Conservation (phyloP, 78 protist genomes). For the Emiliania huxleyi region DNA sequence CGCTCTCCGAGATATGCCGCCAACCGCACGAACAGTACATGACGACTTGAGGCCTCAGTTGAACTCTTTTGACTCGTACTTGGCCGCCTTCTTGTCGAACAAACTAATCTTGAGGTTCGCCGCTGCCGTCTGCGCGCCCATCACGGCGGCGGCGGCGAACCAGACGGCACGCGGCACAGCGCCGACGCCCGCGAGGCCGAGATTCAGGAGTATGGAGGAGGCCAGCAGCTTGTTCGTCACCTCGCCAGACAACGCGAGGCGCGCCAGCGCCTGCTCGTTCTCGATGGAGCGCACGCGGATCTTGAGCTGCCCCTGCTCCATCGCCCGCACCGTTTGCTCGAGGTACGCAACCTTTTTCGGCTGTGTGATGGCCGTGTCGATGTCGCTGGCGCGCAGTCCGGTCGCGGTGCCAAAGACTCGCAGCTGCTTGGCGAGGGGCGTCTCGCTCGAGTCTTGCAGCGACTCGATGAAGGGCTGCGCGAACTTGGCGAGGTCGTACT, state of each 20-base stretch:
- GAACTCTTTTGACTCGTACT: conserved; percentile 1
- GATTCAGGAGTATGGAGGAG: not conserved
- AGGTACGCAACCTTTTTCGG: conserved; percentile 10
- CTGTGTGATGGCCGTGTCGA: not conserved
- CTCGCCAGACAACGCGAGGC: not conserved
- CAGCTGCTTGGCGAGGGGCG: not conserved
- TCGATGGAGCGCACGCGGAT: conserved; percentile 34
- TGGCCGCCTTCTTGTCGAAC: conserved; percentile 4
- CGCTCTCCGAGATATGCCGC: too few species aligned
- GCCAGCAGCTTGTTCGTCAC: not conserved
- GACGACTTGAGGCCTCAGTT: too few species aligned
- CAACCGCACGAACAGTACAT: too few species aligned
- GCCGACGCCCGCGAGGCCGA: not conserved
- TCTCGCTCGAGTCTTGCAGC: not conserved
- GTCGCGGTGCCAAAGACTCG: not conserved
- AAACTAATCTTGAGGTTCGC: not conserved
- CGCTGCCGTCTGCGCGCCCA: not conserved
- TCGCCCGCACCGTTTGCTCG: not conserved
- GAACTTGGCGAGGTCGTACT: not conserved
- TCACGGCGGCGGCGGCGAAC: not conserved
- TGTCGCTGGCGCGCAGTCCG: not conserved
- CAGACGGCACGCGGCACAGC: not conserved
- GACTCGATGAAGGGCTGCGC: conserved; percentile 5
- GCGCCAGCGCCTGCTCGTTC: conserved; percentile 10
- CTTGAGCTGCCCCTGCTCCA: conserved; percentile 14